These are phyloP conservation scores for Wallacemonas rigidus DNA, from an alignment of 208 protist species.

Conservation along the genomic window DNA sequence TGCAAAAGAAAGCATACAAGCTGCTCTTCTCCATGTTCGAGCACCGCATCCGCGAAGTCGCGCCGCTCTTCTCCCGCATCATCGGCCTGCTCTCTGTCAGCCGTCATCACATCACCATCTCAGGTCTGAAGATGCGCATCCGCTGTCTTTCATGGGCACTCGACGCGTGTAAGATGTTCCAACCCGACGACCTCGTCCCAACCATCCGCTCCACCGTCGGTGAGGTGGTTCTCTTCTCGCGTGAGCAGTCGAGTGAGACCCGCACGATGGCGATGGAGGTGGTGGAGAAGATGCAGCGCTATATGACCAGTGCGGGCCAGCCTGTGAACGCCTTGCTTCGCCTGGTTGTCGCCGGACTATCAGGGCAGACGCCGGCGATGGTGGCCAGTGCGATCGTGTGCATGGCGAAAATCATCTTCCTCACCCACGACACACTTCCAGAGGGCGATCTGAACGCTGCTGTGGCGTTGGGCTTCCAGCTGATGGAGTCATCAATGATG, in stretches of 20 bases:
- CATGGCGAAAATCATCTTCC: conserved; percentile 82
- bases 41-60: conserved; percentile 77
- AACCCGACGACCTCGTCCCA: conserved; percentile 53
- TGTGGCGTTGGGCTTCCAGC: conserved; percentile 65
- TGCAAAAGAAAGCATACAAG: conserved; percentile 93
- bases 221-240: conserved; percentile 79
- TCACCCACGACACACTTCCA: conserved; percentile 67
- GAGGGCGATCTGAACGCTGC: conserved; percentile 62
- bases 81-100: conserved; percentile 72
- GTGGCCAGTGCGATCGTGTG: conserved; percentile 80
- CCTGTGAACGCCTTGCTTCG: conserved; percentile 76
- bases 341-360: conserved; percentile 75
- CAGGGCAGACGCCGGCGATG: conserved; percentile 75
- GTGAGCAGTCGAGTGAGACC: conserved; percentile 79
- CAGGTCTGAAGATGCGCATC: conserved; percentile 87
- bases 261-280: conserved; percentile 84
- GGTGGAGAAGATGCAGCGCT: conserved; percentile 88
- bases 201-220: conserved; percentile 64
- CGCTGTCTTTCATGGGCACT: conserved; percentile 85
- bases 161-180: conserved; percentile 89
- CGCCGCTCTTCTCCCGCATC: conserved; percentile 68
- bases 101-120: conserved; percentile 80
- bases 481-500: conserved; percentile 71
- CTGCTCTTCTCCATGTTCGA: conserved; percentile 87
- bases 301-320: conserved; percentile 50